phyloP scores from a whole-genome alignment of 2,329 filamentous ascomycete genomes.

The Epichloe scottii region DNA sequence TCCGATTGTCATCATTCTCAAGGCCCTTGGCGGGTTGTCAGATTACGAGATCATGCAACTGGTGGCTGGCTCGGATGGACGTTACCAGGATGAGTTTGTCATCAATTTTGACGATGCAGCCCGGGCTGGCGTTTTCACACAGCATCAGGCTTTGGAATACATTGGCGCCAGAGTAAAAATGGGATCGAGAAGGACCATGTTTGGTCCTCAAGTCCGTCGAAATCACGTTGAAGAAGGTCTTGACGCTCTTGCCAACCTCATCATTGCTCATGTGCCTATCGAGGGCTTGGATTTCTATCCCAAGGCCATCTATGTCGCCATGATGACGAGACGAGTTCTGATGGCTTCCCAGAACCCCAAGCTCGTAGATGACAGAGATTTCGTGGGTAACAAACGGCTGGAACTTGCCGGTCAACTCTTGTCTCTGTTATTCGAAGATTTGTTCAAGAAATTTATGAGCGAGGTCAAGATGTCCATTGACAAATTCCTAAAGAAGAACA shows the following conservation, averaged over 20 bases:
- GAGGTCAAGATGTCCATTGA: slow-evolving; percentile 90
- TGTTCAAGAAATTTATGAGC: slow-evolving; percentile 90
- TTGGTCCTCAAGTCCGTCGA: slow-evolving; percentile 45
- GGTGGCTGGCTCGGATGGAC: slow-evolving; percentile 73
- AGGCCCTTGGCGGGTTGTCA: slow-evolving; percentile 84
- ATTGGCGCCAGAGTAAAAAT: slow-evolving; percentile 82
- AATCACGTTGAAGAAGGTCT: slow-evolving; percentile 86
- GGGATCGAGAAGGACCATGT: slow-evolving; percentile 52
- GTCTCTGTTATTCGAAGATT: slow-evolving; percentile 87
- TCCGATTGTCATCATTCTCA: slow-evolving; percentile 87
- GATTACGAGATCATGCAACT: slow-evolving; percentile 92
- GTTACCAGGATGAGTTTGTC: slow-evolving; percentile 88
- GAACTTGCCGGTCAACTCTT: slow-evolving; percentile 91
- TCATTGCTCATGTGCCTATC: slow-evolving; percentile 90
- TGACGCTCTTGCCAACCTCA: slow-evolving; percentile 81
- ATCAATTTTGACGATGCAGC: slow-evolving; percentile 91
- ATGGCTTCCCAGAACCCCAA: slow-evolving; percentile 87
- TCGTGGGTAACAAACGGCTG: slow-evolving; percentile 92
- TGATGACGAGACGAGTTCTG: slow-evolving; percentile 92
- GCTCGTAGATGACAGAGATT: slow-evolving; percentile 90
- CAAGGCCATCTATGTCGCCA: slow-evolving; percentile 92
- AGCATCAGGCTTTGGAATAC: slow-evolving; percentile 91
- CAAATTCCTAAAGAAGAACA: slow-evolving; percentile 88
- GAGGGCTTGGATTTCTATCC: slow-evolving; percentile 86
- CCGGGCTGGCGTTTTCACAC: slow-evolving; percentile 74